Evolutionary conservation across 345 rosid species (phyloP).

Genomic region (Brassica cretica): DNA sequence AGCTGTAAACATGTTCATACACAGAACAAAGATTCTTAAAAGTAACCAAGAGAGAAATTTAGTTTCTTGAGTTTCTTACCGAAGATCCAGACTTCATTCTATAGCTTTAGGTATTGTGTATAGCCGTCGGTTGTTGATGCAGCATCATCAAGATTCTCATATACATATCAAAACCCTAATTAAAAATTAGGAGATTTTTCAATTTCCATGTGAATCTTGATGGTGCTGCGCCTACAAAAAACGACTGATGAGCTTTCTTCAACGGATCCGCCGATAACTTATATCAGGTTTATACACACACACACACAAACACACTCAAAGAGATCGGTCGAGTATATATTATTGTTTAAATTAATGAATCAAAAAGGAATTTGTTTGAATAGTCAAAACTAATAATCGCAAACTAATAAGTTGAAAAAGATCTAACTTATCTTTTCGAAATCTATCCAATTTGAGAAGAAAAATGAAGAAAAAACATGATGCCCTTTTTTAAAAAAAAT

Average conservation of each 20-base stretch:
- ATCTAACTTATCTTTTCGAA: background rate
- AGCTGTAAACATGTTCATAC: no score
- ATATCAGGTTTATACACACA: background rate
- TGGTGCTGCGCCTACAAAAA: conserved; percentile 85
- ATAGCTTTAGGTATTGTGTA: conserved; percentile 7
- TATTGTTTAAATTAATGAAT: background rate
- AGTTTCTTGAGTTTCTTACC: conserved; percentile 18
- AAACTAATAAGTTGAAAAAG: background rate
- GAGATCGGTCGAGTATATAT: background rate
- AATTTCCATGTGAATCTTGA: conserved; percentile 87
- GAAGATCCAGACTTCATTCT: conserved; percentile 2
- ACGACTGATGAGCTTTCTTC: conserved; percentile 55
- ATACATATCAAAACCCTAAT: conserved; percentile 42
- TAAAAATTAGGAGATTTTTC: background rate
- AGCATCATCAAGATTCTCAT: conserved; percentile 99
- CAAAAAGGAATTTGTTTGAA: background rate
- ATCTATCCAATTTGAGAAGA: background rate
- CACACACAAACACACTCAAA: background rate
- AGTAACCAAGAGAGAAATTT: background rate
- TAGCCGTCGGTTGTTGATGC: conserved; percentile 87
- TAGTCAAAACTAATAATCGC: background rate
- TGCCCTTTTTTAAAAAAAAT: no score
- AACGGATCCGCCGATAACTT: conserved; percentile 23
- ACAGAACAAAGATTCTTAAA: no score
- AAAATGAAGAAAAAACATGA: background rate